These are phyloP conservation scores for Periglandula ipomoeae DNA, from an alignment of 2,329 filamentous ascomycete species.

Conservation along the genomic window DNA sequence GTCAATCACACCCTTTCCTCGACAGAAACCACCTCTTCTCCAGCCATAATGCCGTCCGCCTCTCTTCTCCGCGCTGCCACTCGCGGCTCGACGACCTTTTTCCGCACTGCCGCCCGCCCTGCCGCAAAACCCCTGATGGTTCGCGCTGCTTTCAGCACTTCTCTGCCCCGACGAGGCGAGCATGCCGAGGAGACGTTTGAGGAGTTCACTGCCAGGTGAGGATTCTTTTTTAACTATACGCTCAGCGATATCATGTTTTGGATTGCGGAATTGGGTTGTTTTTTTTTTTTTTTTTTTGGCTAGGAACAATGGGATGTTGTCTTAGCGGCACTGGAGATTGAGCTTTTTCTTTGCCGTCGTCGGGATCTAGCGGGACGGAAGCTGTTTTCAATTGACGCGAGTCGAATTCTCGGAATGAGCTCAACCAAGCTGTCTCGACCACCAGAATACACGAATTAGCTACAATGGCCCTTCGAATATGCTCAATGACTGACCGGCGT, in stretches of 20 bases:
- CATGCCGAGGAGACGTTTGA: constrained; percentile 97
- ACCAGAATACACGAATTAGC: not conserved
- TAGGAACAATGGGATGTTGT: too few species aligned
- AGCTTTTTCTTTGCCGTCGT: not conserved
- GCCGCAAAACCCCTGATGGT: constrained; percentile 45
- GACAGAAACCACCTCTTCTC: constrained; percentile 7
- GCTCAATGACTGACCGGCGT: constrained; percentile 20
- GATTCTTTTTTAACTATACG: constrained; percentile 9
- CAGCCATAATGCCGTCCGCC: constrained; percentile 50
- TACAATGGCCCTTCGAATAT: not conserved
- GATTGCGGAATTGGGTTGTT: not conserved
- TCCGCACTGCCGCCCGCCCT: constrained; percentile 54
- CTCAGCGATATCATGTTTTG: not conserved
- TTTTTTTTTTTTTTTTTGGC: not conserved
- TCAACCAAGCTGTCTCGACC: not conserved
- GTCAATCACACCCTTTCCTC: not conserved
- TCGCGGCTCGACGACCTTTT: constrained; percentile 55
- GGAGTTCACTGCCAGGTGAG: constrained; percentile 96
- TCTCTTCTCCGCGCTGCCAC: constrained; percentile 62
- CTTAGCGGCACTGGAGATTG: too few species aligned
- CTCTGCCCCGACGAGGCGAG: constrained; percentile 42
- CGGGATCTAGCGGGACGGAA: not conserved
- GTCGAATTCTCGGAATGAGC: not conserved
- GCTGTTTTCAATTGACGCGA: not conserved
- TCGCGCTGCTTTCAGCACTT: constrained; percentile 56